A percentile compares a stretch with the other conserved stretches of the same genome.
These are phyloP conservation scores for Trichoderma lentiforme DNA, from an alignment of 2,329 filamentous ascomycete genomes.

Conservation along the genomic window DNA sequence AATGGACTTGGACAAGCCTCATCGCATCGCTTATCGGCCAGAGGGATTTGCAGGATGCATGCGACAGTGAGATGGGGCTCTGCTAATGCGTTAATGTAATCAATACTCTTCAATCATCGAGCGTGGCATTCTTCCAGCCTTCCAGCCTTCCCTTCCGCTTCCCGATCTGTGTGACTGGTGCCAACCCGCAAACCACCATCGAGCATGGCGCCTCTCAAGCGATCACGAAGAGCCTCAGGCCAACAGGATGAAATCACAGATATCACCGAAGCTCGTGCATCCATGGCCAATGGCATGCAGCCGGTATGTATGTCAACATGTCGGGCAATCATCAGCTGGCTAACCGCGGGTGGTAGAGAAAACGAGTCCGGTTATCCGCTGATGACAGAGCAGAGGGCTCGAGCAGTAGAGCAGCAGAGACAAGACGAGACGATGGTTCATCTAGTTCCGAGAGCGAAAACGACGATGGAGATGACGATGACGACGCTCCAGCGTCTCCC, in stretches of 20 bases:
- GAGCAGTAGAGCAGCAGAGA: conserved; percentile 16
- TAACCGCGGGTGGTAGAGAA: conserved; percentile 28
- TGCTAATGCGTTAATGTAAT: background rate
- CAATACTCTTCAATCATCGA: background rate
- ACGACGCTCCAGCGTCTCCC: conserved; percentile 33
- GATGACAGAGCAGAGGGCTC: conserved; percentile 3
- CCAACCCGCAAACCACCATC: background rate
- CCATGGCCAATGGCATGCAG: conserved; percentile 33
- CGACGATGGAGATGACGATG: conserved; percentile 26
- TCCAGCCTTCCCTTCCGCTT: background rate
- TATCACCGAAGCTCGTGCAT: conserved; percentile 41
- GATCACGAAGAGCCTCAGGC: conserved; percentile 20
- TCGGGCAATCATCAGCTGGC: conserved; percentile 23
- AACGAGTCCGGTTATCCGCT: conserved; percentile 35
- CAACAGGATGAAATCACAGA: conserved; percentile 33
- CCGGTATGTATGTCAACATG: conserved; percentile 4
- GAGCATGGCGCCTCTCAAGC: conserved; percentile 12
- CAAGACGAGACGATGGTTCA: conserved; percentile 23
- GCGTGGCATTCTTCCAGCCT: background rate
- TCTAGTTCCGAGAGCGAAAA: conserved; percentile 30
- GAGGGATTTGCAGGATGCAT: background rate
- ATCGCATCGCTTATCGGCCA: background rate
- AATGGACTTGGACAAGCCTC: background rate
- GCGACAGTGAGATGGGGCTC: background rate
- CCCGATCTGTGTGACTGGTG: background rate